Evolutionary conservation across 2,329 filamentous ascomycete species (phyloP).

Genomic region (Pyrenochaeta sp.): DNA sequence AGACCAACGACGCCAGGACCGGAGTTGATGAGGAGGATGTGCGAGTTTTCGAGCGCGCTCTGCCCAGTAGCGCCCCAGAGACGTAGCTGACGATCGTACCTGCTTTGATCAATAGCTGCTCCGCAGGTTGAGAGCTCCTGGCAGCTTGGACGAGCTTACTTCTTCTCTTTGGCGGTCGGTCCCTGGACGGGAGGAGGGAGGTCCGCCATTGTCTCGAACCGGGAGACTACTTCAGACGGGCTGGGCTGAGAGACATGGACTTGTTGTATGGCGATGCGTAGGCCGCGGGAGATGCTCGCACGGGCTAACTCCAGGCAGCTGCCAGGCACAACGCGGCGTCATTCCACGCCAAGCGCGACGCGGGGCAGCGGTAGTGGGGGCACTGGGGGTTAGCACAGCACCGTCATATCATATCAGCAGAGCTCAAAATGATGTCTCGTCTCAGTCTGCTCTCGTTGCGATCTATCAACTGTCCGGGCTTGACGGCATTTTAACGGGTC

Average conservation of each 20-base stretch:
- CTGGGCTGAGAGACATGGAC: background rate
- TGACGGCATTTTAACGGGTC: background rate
- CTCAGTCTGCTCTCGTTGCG: slow-evolving; percentile 9
- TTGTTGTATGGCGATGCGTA: background rate
- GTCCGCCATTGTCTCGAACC: slow-evolving; percentile 39
- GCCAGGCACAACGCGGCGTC: slow-evolving; percentile 14
- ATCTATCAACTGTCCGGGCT: background rate
- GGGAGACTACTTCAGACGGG: background rate
- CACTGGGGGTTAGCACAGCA: slow-evolving; percentile 7
- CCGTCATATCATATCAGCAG: slow-evolving; percentile 11
- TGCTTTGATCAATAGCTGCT: slow-evolving; percentile 53
- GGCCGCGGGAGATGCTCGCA: slow-evolving; percentile 25
- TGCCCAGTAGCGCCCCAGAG: slow-evolving; percentile 95
- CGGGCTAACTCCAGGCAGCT: slow-evolving; percentile 15
- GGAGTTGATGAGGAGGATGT: slow-evolving; percentile 89
- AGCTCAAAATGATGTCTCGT: slow-evolving; percentile 3
- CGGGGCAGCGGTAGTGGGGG: slow-evolving; percentile 18
- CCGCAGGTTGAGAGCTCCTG: slow-evolving; percentile 3
- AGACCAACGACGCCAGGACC: slow-evolving; percentile 86
- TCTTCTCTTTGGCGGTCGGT: slow-evolving; percentile 60
- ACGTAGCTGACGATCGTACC: slow-evolving; percentile 91
- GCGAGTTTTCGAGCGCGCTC: slow-evolving; percentile 85
- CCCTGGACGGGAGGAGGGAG: slow-evolving; percentile 53
- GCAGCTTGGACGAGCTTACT: slow-evolving; percentile 39
- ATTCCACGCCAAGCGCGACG: slow-evolving; percentile 20